phyloP scores from a whole-genome alignment of 345 rosid species.

The Citrus unshiu region DNA sequence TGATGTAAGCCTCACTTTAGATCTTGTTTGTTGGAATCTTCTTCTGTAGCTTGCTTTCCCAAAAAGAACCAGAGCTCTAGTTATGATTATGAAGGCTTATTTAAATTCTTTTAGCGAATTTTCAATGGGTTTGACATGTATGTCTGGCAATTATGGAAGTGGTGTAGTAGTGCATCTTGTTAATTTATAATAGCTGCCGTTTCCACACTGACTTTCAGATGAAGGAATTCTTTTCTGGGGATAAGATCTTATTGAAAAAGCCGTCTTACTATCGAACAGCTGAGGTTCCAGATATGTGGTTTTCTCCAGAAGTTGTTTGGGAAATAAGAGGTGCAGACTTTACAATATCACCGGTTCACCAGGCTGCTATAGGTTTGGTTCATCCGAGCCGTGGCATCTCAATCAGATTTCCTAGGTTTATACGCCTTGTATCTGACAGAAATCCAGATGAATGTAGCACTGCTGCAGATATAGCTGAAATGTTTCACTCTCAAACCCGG shows the following conservation, averaged over 20 bases:
- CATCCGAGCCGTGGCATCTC: conserved; percentile 87
- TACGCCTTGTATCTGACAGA: conserved; percentile 38
- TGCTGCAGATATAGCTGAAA: conserved; percentile 60
- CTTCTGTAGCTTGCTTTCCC: not conserved
- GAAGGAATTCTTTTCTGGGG: conserved; percentile 71
- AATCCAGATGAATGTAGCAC: conserved; percentile 79
- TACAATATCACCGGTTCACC: conserved; percentile 79
- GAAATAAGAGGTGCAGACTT: conserved; percentile 84
- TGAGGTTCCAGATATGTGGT: conserved; percentile 84
- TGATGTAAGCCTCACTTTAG: not conserved
- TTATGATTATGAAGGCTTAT: not conserved
- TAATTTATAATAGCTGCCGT: not conserved
- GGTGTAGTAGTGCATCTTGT: conserved; percentile 3
- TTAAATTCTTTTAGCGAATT: not conserved
- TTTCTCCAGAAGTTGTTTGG: conserved; percentile 72
- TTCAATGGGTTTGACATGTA: not conserved
- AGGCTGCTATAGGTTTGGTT: conserved; percentile 72
- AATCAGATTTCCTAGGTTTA: conserved; percentile 73
- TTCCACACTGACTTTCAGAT: conserved; percentile 44
- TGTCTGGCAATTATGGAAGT: not conserved
- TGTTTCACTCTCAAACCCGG: conserved; percentile 71
- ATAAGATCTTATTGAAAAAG: conserved; percentile 54
- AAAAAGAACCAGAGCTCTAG: not conserved
- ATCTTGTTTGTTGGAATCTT: not conserved
- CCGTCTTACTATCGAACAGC: conserved; percentile 70